Evolutionary conservation across 495 filamentous ascomycete genomes (phyloP), one percentile per base, ranked within the genome.

Genomic region (Aspergillus nidulans): DNA sequence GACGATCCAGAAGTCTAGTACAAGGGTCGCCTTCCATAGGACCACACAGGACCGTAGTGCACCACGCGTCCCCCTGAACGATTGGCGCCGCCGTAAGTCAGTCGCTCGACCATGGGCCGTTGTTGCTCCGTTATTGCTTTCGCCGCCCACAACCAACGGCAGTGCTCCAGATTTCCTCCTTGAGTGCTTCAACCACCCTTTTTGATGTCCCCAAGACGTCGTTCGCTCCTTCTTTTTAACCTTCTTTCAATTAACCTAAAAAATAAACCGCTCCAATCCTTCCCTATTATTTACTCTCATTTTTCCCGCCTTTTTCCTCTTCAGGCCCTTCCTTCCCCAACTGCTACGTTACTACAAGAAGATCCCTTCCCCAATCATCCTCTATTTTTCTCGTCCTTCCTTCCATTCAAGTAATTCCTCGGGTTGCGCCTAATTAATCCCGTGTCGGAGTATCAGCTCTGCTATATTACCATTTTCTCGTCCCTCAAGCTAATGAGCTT

Each of bases 171-270:
- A 49, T 43, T 46, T 46, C 39, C 51, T 53, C 51, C 23, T 41
- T 38, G 19, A 30, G 23, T 41, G 16, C 3, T 42, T 25, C 20
- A 36, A 25, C 25, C 45, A 16, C 44, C 34, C 21, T 18, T 39
- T 24, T 41, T 62, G 56, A 59, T 62, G 55, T n/a, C n/a, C n/a
- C 55, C 52, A 43, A 59, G 60, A 53, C 49, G 56, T 59, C 56
- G 60, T 62, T 59, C 59, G 55, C 52, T 62, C 60, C 56, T 62
- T 62, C 48, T 49, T 46, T 12, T 45, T 49, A 26, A 49, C 52
- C 42, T 48, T 56, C 46, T 50, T 48, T 46, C 2, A 26, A 25
- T 53, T 48, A 15, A 34, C 21, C 26, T 54, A 30, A 26, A 30
- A 12, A 18, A 20, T 39, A 43, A 45, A 42, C 42, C 48, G 3